Conservation (phyloP, 768 basidiomycete species). For the Pulveroboletus sp. region DNA sequence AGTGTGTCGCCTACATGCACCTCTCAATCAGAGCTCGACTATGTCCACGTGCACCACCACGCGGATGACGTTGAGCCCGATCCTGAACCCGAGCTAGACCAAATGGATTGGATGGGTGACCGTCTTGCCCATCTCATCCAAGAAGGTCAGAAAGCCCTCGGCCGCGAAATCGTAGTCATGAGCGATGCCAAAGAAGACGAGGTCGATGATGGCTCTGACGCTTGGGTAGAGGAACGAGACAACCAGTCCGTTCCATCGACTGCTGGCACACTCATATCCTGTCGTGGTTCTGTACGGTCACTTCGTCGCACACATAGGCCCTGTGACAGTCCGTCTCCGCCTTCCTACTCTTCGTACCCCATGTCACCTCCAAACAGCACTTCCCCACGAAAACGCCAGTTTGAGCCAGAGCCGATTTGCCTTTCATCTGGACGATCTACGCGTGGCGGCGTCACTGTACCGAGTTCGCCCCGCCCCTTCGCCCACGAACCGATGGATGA, state of each 20-base stretch:
- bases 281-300: slow-evolving; percentile 24
- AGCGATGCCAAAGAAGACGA: slow-evolving; percentile 71
- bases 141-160: slow-evolving; percentile 74
- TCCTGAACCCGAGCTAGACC: slow-evolving; percentile 34
- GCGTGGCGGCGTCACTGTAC: slow-evolving; percentile 5
- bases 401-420: slow-evolving; percentile 23
- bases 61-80: slow-evolving; percentile 35
- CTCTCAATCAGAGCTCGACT: slow-evolving; percentile 42
- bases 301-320: slow-evolving; percentile 21
- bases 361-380: slow-evolving; percentile 25
- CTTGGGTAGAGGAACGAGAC: slow-evolving; percentile 67
- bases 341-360: slow-evolving; percentile 27
- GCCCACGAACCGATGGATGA: slow-evolving; percentile 35
- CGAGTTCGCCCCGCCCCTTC: slow-evolving; percentile 15
- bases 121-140: slow-evolving; percentile 66
- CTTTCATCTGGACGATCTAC: slow-evolving; percentile 21
- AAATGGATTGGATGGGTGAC: slow-evolving; percentile 85
- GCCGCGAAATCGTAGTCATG: slow-evolving; percentile 73
- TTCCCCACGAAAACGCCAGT: slow-evolving; percentile 34
- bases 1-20: slow-evolving; percentile 25
- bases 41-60: slow-evolving; percentile 24
- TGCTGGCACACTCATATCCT: slow-evolving; percentile 21
- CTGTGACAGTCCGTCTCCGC: slow-evolving; percentile 22
- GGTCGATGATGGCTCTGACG: slow-evolving; percentile 68
- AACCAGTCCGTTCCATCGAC: not conserved